Base-by-base conservation (phyloP, 2,329 filamentous ascomycete species). In the Colletotrichum cuscutae region DNA sequence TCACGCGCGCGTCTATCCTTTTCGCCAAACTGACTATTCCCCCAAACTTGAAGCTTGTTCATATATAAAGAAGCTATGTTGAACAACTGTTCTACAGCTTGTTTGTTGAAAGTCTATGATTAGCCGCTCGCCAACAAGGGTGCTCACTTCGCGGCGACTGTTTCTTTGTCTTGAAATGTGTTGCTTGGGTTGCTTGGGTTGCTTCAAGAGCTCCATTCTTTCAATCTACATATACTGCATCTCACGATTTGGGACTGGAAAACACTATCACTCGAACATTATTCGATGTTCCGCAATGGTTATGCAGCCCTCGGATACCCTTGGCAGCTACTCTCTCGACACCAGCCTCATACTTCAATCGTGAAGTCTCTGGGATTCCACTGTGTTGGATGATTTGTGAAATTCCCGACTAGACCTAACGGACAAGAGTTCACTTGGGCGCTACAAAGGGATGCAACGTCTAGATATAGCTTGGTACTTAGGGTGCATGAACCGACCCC, bases 271-370 rank as follows among this genome's bases (percentile, higher is more conserved):
- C 5, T 42, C 15, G 12, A 42, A 42, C 13, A 42, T 42, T 0
- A 1, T 42, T 7, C 1, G 13, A 15, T 15, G 37, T 15, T 42
- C 1, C 13, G 4, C 5, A 15, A 2, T 15, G 0, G 35, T 4
- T 42, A 7, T 42, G 35, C 35, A 6, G 37, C 13, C 37, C 37
- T 19, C 37, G 13, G 12, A 15, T 7, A 15, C 5, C 13, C 5
- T 1, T 42, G 5, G 3, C 13, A 19, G 37, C 0, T 19, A 15
- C 37, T 15, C 13, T 15, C 13, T 19, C 37, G 13, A 19, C 37
- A 42, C 13, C 37, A 2, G 13, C 13, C 2, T 42, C 13, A 42
- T 42, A 1, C 5, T 15, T 42, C 32, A 12, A 12, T 12, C 32
- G 5, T 12, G 32, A 35, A 35, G 32, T 35, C 13, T 15, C 37